A percentile compares a stretch with the other conserved stretches of the same genome.
Evolutionary conservation across 2,329 filamentous ascomycete genomes (phyloP).

Genomic region (Trichoderma sp.): DNA sequence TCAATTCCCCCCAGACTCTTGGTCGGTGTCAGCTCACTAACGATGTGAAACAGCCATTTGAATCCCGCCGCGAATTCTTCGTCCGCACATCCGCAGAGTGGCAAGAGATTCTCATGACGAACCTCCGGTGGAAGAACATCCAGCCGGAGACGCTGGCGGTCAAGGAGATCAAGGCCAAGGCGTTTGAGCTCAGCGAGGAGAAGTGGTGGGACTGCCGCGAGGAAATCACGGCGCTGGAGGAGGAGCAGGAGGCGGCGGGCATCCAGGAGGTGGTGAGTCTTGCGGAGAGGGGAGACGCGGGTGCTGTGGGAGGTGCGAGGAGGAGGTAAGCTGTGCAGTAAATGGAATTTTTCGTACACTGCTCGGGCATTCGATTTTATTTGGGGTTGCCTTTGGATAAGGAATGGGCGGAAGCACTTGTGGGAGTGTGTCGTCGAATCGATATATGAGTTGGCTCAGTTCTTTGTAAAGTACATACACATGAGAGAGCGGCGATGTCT

Average conservation of each 20-base stretch:
- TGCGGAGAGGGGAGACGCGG: slow-evolving; percentile 68
- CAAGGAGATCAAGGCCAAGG: slow-evolving; percentile 91
- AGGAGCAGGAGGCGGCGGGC: slow-evolving; percentile 92
- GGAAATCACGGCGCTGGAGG: slow-evolving; percentile 87
- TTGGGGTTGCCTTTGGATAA: no score
- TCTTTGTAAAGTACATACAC: no score
- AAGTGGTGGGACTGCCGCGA: slow-evolving; percentile 99
- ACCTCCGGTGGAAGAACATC: slow-evolving; percentile 67
- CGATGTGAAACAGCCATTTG: slow-evolving; percentile 69
- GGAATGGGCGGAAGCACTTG: no score
- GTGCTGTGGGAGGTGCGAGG: slow-evolving; percentile 39
- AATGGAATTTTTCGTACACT: no score
- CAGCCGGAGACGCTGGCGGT: slow-evolving; percentile 69
- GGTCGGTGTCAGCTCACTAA: background rate
- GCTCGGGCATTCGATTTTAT: no score
- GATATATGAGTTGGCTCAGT: no score
- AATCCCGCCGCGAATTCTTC: slow-evolving; percentile 90
- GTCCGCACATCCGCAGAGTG: slow-evolving; percentile 82
- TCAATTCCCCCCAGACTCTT: no score
- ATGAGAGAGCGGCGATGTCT: no score
- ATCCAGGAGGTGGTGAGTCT: slow-evolving; percentile 93
- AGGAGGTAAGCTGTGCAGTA: slow-evolving; percentile 35
- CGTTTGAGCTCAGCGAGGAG: slow-evolving; percentile 88
- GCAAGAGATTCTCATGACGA: slow-evolving; percentile 83
- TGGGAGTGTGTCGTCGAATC: no score